These are phyloP conservation scores for Linnemannia zychae DNA, from an alignment of 192 early-diverging fungal genomes.

Conservation along the genomic window DNA sequence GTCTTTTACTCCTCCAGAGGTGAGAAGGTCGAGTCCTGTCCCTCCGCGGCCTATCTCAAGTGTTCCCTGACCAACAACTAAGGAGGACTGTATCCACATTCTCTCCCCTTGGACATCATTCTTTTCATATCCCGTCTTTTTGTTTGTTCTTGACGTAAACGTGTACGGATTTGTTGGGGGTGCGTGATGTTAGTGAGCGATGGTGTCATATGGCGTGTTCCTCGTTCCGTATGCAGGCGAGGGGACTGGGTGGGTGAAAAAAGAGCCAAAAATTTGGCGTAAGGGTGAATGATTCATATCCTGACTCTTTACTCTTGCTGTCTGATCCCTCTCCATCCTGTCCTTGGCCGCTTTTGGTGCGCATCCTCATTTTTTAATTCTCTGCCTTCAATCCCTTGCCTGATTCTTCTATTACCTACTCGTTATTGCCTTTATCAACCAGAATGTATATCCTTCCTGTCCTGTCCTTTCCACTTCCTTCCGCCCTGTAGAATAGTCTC, in stretches of 20 bases:
- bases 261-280: neutral
- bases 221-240: neutral
- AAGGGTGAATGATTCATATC: conserved; percentile 2
- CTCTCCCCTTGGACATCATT: neutral
- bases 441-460: conserved; percentile 23
- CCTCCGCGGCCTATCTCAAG: conserved; percentile 50
- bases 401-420: neutral
- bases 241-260: neutral
- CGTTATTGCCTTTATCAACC: conserved; percentile 12
- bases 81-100: neutral
- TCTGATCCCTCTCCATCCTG: neutral
- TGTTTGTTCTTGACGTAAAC: conserved; percentile 13
- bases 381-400: neutral
- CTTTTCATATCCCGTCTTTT: conserved; percentile 1
- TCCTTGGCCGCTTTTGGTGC: neutral
- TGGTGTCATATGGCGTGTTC: conserved; percentile 13
- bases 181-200: conserved; percentile 5
- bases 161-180: conserved; percentile 9
- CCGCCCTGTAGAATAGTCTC: conserved; percentile 15
- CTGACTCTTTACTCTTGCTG: neutral
- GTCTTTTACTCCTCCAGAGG: conserved; percentile 74
- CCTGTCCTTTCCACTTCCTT: neutral
- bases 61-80: conserved; percentile 55
- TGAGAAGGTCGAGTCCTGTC: conserved; percentile 52
- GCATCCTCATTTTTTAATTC: neutral